A percentile compares a stretch with the other conserved stretches of the same genome.
Evolutionary conservation across 805 yeast genomes (phyloP).

Genomic region (Soucietia sequanensis): DNA sequence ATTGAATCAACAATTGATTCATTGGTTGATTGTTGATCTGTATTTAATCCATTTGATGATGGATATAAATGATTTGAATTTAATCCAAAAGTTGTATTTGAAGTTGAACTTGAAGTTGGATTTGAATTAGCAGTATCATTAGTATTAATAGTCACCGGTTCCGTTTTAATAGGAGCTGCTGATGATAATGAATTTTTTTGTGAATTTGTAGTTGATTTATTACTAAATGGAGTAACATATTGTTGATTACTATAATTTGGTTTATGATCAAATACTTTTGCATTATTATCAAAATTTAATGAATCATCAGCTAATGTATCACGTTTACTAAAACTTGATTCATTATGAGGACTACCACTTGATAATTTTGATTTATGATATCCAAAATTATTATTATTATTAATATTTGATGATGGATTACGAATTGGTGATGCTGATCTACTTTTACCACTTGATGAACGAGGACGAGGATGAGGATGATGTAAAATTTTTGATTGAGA

Average conservation of each 20-base stretch:
- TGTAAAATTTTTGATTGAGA: too few species aligned
- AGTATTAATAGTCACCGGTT: too few species aligned
- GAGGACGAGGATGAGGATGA: too few species aligned
- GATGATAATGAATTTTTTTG: constrained; percentile 8
- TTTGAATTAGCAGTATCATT: neutral
- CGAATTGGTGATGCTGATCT: constrained; percentile 22
- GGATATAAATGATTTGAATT: neutral
- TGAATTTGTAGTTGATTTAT: neutral
- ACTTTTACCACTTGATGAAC: constrained; percentile 9
- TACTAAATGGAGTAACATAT: neutral
- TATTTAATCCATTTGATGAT: neutral
- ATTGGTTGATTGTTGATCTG: neutral
- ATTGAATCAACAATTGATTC: neutral
- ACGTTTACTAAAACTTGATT: neutral
- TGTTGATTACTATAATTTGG: constrained; percentile 1
- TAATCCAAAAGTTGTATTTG: too few species aligned
- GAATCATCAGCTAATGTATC: neutral
- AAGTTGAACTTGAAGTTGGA: neutral
- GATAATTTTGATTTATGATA: neutral
- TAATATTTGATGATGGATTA: too few species aligned
- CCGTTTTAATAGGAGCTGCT: too few species aligned
- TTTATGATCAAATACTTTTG: too few species aligned
- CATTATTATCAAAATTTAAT: neutral
- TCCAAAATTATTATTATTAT: too few species aligned
- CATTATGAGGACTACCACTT: neutral